These are phyloP conservation scores for Choanephora cucurbitarum DNA, from an alignment of 371 early-diverging fungal genomes.

Conservation along the genomic window DNA sequence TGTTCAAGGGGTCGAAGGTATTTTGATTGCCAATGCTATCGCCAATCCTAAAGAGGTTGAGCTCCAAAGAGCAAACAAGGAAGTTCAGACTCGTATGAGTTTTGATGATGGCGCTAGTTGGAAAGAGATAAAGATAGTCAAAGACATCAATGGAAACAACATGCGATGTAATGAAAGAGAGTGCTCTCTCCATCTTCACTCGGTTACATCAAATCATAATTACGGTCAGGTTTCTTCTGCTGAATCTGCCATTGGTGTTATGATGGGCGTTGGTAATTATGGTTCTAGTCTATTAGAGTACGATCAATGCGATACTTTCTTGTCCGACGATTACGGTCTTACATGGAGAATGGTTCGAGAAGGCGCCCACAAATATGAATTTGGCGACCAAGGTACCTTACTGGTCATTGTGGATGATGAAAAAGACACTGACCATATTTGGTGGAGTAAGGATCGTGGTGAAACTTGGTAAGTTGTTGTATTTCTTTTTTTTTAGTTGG, in stretches of 20 bases:
- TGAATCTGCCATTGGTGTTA: slow-evolving; percentile 76
- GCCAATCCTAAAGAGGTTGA: slow-evolving; percentile 66
- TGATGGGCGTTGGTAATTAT: slow-evolving; percentile 92
- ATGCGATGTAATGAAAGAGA: slow-evolving; percentile 40
- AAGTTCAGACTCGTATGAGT: slow-evolving; percentile 79
- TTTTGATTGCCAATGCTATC: slow-evolving; percentile 83
- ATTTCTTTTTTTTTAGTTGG: no score
- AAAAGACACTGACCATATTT: slow-evolving; percentile 65
- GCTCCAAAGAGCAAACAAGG: slow-evolving; percentile 50
- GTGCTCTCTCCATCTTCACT: slow-evolving; percentile 87
- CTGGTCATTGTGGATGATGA: slow-evolving; percentile 78
- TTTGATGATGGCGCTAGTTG: slow-evolving; percentile 88
- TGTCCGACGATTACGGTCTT: slow-evolving; percentile 85
- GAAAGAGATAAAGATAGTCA: slow-evolving; percentile 56
- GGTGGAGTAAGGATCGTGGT: slow-evolving; percentile 84
- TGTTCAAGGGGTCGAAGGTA: slow-evolving; percentile 80
- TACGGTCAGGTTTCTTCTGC: slow-evolving; percentile 76
- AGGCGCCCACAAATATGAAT: slow-evolving; percentile 88
- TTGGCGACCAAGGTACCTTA: slow-evolving; percentile 85
- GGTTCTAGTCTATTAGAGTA: slow-evolving; percentile 70
- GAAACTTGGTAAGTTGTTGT: slow-evolving; percentile 70
- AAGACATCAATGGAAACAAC: slow-evolving; percentile 35
- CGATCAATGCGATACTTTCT: slow-evolving; percentile 79
- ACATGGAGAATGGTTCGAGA: slow-evolving; percentile 78
- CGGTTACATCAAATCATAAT: slow-evolving; percentile 70